These are phyloP conservation scores for Theileria equi DNA, from an alignment of 169 alveolate species.

Conservation along the genomic window DNA sequence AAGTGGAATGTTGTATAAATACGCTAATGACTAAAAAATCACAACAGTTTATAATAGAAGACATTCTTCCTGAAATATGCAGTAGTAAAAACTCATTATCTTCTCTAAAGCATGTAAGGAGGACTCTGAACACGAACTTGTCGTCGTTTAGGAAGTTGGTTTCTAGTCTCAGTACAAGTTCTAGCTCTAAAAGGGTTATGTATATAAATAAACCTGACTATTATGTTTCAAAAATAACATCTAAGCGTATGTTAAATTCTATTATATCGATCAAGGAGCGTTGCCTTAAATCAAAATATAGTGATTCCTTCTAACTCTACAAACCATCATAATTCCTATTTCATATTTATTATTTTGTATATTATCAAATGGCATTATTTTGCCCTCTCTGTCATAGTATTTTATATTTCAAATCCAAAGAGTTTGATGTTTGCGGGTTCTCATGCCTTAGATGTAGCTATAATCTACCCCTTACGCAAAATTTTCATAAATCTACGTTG, in stretches of 20 bases:
- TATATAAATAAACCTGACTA: not conserved
- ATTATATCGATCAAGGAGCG: constrained; percentile 28
- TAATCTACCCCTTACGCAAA: constrained; percentile 36
- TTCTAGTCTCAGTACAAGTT: not conserved
- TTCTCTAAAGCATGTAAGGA: constrained; percentile 1
- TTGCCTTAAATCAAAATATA: not conserved
- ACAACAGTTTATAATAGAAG: constrained; percentile 55
- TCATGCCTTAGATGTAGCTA: constrained; percentile 53
- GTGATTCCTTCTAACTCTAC: constrained; percentile 3
- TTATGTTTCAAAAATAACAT: constrained; percentile 50
- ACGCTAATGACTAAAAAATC: constrained; percentile 2
- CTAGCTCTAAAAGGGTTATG: not conserved
- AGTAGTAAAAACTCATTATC: not conserved
- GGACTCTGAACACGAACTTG: constrained; percentile 17
- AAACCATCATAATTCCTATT: not conserved
- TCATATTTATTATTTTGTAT: not conserved
- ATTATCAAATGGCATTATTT: constrained; percentile 54
- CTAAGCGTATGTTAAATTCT: constrained; percentile 59
- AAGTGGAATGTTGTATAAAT: constrained; percentile 36
- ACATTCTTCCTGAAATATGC: constrained; percentile 58
- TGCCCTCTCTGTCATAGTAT: constrained; percentile 67
- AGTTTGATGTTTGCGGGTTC: constrained; percentile 8
- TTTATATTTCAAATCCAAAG: constrained; percentile 30
- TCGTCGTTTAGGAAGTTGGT: constrained; percentile 16
- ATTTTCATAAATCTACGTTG: constrained; percentile 42